Conservation (phyloP, 495 filamentous ascomycete species). For the Lepidopterella palustris region DNA sequence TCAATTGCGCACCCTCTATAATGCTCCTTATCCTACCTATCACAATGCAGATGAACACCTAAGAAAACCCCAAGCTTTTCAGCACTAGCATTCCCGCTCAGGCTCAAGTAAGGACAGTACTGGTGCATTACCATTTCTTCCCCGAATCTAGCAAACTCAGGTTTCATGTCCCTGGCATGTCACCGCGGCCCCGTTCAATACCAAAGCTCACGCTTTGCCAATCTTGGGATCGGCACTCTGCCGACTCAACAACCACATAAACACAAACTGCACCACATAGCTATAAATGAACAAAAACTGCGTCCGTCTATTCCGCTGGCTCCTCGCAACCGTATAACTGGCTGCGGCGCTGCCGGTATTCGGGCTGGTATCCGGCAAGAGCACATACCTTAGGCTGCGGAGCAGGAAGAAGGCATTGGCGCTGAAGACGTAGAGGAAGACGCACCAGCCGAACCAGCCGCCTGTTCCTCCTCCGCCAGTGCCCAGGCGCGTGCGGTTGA, state of each 20-base stretch:
- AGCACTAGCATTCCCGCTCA: too few species aligned
- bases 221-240: background rate
- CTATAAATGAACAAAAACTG: slow-evolving; percentile 95
- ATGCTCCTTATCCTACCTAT: too few species aligned
- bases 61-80: too few species aligned
- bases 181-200: too few species aligned
- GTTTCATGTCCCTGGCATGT: too few species aligned
- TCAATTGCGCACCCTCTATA: too few species aligned
- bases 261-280: slow-evolving; percentile 85
- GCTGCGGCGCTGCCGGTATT: slow-evolving; percentile 40
- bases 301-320: slow-evolving; percentile 80
- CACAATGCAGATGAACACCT: too few species aligned
- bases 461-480: slow-evolving; percentile 65
- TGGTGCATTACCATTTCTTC: too few species aligned
- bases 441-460: slow-evolving; percentile 78
- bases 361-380: slow-evolving; percentile 68
- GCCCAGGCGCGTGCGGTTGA: slow-evolving; percentile 42
- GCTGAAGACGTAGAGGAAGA: slow-evolving; percentile 84
- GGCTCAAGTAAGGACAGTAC: too few species aligned
- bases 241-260: slow-evolving; percentile 86
- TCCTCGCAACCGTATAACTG: slow-evolving; percentile 71
- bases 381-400: slow-evolving; percentile 88
- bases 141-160: too few species aligned
- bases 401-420: slow-evolving; percentile 97
- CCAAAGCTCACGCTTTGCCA: slow-evolving; percentile 1